Evolutionary conservation across 306 rosid species (phyloP), one percentile per base, ranked within the genome.

Genomic region (Dicorynia guianensis): DNA sequence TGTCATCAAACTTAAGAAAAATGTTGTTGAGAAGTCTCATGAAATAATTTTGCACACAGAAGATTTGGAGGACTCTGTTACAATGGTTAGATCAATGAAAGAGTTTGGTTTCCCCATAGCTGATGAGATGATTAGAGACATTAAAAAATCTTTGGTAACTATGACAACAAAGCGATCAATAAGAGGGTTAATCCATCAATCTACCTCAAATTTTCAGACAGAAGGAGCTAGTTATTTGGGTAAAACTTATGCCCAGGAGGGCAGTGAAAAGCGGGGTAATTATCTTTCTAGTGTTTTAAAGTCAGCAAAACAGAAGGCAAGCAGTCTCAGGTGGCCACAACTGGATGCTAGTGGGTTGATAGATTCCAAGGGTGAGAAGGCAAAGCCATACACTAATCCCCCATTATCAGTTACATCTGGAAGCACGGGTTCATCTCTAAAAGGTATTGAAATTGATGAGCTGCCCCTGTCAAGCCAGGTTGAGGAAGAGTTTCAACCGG

Each of bases 31-130:
- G 19, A 92, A 81, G 80, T 83, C 90, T 46, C 95, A 81, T 13
- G 93, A 95, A 82, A 88, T 86, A 71, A 73, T 84, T 80, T 78
- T 92, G 84, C 92, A 86, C 74, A 64, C 88, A 0, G 91, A 95
- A 90, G 97, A 95, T 85, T 79, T 92, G 34, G 97, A 86, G 85
- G 98, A 95, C 74, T 95, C 98, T 11, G 74, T 92, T 50, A 42
- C 82, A 14, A 75, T 75, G 87, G 84, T 95, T 69, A 81, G 76
- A 44, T 89, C 93, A 19, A 90, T 95, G 98, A 87, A 86, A 81
- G 96, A 89, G 71, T 89, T 89, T 13, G 97, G 97, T 33, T 79
- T 84, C 73, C 87, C 93, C 76, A 66, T 90, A 56, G 97, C 82
- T 2, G 85, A 90, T 56, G 96, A 83, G 79, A 95, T 95, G 98